Evolutionary conservation across 495 filamentous ascomycete species (phyloP).

Genomic region (Penicillium fimorum): DNA sequence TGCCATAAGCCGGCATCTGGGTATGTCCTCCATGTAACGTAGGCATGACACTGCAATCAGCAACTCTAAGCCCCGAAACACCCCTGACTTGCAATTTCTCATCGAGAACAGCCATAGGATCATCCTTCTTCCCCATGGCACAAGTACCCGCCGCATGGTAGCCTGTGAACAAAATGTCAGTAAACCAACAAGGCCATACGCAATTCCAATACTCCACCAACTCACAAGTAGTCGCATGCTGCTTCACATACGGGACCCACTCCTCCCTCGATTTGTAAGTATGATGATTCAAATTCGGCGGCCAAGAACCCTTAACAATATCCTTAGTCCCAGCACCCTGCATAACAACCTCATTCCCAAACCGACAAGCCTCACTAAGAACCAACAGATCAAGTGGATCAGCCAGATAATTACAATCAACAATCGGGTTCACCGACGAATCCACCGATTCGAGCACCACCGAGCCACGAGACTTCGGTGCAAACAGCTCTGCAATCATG

Average conservation of each 20-base stretch:
- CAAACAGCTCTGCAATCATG: constrained; percentile 42
- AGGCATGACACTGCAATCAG: constrained; percentile 59
- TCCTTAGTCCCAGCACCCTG: constrained; percentile 53
- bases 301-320: constrained; percentile 57
- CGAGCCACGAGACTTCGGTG: constrained; percentile 42
- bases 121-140: constrained; percentile 48
- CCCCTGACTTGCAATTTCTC: constrained; percentile 52
- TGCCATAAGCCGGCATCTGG: constrained; percentile 58
- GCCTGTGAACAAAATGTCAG: constrained; percentile 21
- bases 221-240: constrained; percentile 54
- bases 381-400: constrained; percentile 50
- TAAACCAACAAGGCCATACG: background rate
- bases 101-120: constrained; percentile 55
- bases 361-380: constrained; percentile 48
- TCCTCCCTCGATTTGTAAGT: constrained; percentile 46
- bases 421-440: constrained; percentile 41
- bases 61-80: constrained; percentile 52
- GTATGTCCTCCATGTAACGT: constrained; percentile 55
- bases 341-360: constrained; percentile 55
- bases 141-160: constrained; percentile 56
- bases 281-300: constrained; percentile 43
- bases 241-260: constrained; percentile 48
- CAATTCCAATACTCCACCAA: background rate
- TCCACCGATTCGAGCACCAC: constrained; percentile 38
- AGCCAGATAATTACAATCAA: constrained; percentile 50